A percentile compares a stretch with the other conserved stretches of the same genome.
phyloP scores from a whole-genome alignment of 2,329 filamentous ascomycete species.

The Fusarium acutatum region DNA sequence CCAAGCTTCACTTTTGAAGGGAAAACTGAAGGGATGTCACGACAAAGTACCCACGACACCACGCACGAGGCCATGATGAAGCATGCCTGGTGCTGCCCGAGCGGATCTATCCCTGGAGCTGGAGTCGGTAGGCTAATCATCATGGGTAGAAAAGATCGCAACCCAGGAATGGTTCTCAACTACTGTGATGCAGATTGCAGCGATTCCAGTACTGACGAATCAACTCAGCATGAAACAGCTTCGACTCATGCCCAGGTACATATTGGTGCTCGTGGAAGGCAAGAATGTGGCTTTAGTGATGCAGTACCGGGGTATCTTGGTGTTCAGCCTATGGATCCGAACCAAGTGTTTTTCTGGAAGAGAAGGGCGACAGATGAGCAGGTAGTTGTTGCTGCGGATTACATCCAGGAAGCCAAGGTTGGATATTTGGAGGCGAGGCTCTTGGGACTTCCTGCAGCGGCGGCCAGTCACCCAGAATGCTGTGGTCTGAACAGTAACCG shows the following conservation, averaged over 20 bases:
- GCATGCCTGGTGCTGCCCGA: neutral
- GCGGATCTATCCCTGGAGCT: neutral
- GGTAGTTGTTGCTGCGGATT: neutral
- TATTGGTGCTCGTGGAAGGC: neutral
- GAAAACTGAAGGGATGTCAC: rapidly evolving
- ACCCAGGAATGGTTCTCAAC: neutral
- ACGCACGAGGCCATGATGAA: neutral
- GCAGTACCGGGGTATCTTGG: neutral
- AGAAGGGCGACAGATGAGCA: neutral
- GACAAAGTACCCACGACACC: rapidly evolving
- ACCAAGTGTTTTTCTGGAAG: neutral
- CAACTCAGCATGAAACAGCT: neutral
- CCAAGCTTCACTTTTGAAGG: neutral
- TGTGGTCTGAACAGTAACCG: neutral
- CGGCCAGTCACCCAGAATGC: neutral
- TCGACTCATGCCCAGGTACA: neutral
- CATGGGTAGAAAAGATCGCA: neutral
- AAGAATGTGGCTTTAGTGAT: neutral
- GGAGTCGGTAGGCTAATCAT: neutral
- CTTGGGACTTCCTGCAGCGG: neutral
- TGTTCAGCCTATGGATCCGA: neutral
- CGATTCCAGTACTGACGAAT: neutral
- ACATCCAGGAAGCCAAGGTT: neutral
- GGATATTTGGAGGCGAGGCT: neutral
- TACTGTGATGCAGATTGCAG: neutral